phyloP scores from a whole-genome alignment of 495 filamentous ascomycete species.

The Xylaria telfairii region DNA sequence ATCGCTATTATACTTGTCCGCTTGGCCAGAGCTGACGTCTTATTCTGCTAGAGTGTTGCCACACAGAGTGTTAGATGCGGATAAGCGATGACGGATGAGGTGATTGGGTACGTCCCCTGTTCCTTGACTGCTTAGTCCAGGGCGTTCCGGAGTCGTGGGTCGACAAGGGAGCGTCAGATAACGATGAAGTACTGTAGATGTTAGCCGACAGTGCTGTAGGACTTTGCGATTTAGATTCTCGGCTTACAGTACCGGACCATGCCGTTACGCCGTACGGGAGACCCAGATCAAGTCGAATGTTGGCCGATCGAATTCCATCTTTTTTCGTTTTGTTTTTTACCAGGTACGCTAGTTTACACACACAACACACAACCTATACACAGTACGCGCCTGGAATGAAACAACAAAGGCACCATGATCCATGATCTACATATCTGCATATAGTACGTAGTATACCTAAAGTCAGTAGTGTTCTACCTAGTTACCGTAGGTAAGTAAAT shows the following conservation, averaged over 20 bases:
- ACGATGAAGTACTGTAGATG: neutral
- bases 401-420: neutral
- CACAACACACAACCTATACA: neutral
- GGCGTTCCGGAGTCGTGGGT: constrained; percentile 21
- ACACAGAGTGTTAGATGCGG: constrained; percentile 7
- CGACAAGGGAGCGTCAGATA: constrained; percentile 5
- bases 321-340: neutral
- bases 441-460: no score
- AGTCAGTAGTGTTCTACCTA: neutral
- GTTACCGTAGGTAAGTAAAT: neutral
- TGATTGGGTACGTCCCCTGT: constrained; percentile 10
- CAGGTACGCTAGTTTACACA: neutral
- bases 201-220: neutral
- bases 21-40: constrained; percentile 8
- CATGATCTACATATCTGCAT: neutral
- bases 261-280: neutral
- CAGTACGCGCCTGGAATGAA: neutral
- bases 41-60: constrained; percentile 7
- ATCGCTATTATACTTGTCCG: neutral
- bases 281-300: neutral
- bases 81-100: neutral
- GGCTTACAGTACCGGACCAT: neutral
- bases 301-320: neutral
- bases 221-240: neutral
- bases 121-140: neutral